Conservation (phyloP, 2,329 filamentous ascomycete genomes). For the Diaporthe eres region DNA sequence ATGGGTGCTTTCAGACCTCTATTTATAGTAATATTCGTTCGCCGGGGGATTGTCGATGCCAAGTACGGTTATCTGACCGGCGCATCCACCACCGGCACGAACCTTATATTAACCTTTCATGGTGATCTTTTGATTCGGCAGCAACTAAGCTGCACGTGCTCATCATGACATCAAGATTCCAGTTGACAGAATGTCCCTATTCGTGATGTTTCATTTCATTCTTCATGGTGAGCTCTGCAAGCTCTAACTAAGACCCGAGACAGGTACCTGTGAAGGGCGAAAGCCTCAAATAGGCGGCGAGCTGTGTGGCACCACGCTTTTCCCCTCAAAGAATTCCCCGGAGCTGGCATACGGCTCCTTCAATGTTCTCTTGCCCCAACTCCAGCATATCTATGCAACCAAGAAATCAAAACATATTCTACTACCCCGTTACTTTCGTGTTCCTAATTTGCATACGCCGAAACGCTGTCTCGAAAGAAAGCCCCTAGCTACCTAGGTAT, state of each 20-base stretch:
- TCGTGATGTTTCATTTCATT: constrained; percentile 30
- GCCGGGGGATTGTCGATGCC: constrained; percentile 30
- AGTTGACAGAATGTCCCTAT: neutral
- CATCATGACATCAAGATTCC: constrained; percentile 7
- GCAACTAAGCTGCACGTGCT: neutral
- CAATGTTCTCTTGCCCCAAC: constrained; percentile 15
- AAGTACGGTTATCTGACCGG: constrained; percentile 13
- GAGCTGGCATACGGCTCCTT: neutral
- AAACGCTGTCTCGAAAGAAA: neutral
- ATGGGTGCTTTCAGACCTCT: neutral
- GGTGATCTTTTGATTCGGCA: neutral
- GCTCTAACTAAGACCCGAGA: neutral
- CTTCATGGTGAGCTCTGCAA: constrained; percentile 5
- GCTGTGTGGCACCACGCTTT: constrained; percentile 3
- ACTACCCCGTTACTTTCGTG: neutral
- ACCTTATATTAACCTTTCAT: constrained; percentile 26
- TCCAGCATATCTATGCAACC: constrained; percentile 30
- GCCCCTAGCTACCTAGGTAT: neutral
- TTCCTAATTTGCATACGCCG: neutral
- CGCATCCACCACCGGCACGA: constrained; percentile 31
- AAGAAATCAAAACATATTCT: neutral
- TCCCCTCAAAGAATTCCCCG: neutral
- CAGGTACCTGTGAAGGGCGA: neutral
- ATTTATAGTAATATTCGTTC: constrained; percentile 36
- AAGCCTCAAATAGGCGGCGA: neutral